These are phyloP conservation scores for Leccinum boreale DNA, from an alignment of 768 basidiomycete genomes.

Conservation along the genomic window DNA sequence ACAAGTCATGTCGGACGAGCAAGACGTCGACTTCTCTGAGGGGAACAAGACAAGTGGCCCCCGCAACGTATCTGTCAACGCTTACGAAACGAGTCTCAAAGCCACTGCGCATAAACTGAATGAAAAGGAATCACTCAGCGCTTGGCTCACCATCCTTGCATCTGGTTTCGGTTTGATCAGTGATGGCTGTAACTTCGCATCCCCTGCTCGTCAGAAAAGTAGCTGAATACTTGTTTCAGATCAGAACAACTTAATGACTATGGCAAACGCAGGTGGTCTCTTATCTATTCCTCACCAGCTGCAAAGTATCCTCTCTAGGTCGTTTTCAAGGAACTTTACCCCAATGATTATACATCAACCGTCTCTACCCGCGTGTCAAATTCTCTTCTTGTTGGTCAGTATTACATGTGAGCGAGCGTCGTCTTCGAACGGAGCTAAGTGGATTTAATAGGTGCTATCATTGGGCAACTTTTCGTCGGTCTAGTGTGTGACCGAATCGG, in stretches of 20 bases:
- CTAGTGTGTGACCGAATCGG: slow-evolving; percentile 70
- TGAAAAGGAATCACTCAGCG: slow-evolving; percentile 47
- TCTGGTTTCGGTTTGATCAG: slow-evolving; percentile 64
- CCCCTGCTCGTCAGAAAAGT: background rate
- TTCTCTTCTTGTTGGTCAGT: slow-evolving; percentile 62
- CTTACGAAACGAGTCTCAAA: slow-evolving; percentile 24
- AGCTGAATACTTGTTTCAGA: slow-evolving; percentile 36
- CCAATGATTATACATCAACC: slow-evolving; percentile 53
- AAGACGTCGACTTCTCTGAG: slow-evolving; percentile 11
- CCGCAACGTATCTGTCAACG: slow-evolving; percentile 20
- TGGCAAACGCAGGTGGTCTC: slow-evolving; percentile 49
- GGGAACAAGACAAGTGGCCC: slow-evolving; percentile 7
- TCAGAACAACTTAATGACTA: slow-evolving; percentile 70
- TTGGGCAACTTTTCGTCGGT: slow-evolving; percentile 62
- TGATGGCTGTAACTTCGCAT: slow-evolving; percentile 48
- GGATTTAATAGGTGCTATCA: slow-evolving; percentile 47
- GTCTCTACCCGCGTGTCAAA: slow-evolving; percentile 72
- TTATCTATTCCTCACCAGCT: background rate
- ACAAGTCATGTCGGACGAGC: slow-evolving; percentile 21
- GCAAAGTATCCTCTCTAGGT: slow-evolving; percentile 41
- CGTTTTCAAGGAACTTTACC: slow-evolving; percentile 62
- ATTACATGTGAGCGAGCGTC: background rate
- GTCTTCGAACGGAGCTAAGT: slow-evolving; percentile 1
- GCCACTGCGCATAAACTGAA: slow-evolving; percentile 21
- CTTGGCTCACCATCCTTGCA: slow-evolving; percentile 61